phyloP scores from a whole-genome alignment of 2,329 filamentous ascomycete species.

The Aspergillus hiratsukae region DNA sequence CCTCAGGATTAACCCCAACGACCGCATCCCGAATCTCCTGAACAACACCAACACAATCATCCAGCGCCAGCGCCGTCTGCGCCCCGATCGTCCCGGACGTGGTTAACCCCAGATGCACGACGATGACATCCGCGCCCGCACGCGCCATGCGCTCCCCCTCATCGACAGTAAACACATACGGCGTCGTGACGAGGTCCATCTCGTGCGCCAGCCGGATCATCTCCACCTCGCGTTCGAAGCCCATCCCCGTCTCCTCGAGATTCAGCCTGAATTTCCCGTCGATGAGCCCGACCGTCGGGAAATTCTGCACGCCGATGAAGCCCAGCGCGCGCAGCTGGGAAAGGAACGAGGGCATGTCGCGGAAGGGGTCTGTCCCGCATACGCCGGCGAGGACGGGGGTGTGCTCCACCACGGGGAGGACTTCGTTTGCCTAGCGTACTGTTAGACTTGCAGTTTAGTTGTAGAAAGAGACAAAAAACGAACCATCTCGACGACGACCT shows the following conservation, averaged over 20 bases:
- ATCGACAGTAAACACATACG: slow-evolving; percentile 63
- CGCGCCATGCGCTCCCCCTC: slow-evolving; percentile 59
- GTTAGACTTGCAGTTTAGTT: too few species aligned
- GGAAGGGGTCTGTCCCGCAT: slow-evolving; percentile 67
- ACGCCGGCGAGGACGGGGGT: slow-evolving; percentile 67
- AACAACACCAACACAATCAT: slow-evolving; percentile 59
- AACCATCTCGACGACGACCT: slow-evolving; percentile 66
- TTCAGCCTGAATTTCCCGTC: slow-evolving; percentile 64
- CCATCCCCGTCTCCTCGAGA: slow-evolving; percentile 69
- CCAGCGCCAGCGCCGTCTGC: slow-evolving; percentile 55
- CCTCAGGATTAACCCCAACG: slow-evolving; percentile 50
- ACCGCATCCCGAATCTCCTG: slow-evolving; percentile 63
- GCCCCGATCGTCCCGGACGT: slow-evolving; percentile 63
- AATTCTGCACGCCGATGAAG: slow-evolving; percentile 68
- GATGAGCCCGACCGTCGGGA: slow-evolving; percentile 67
- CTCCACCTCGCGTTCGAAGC: slow-evolving; percentile 62
- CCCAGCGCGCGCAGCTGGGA: slow-evolving; percentile 57
- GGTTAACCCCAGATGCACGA: slow-evolving; percentile 66
- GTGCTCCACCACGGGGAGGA: slow-evolving; percentile 59
- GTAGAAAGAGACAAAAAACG: neutral
- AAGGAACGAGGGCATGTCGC: slow-evolving; percentile 58
- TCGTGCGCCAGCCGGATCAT: slow-evolving; percentile 58
- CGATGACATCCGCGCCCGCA: slow-evolving; percentile 63
- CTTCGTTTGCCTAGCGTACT: slow-evolving; percentile 54
- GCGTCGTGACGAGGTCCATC: slow-evolving; percentile 61